Percentiles rank a stretch among this genome's conserved stretches.
These are phyloP conservation scores for sunflower (Helianthus annuus) DNA, from an alignment of 129 eudicot species.

Conservation along the genomic window HanXRQr2.0-SUNRISE NC_035438.2:116934805-116935304, in stretches of 20 bases:
- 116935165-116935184: not conserved
- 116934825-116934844: not conserved
- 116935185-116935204: not conserved
- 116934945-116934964: slow-evolving; percentile 65
- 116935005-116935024: slow-evolving; percentile 72
- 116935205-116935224: too few relatives aligned
- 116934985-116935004: slow-evolving; percentile 68
- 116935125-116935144: slow-evolving; percentile 45
- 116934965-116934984: slow-evolving; percentile 71
- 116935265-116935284: not conserved
- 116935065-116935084: slow-evolving; percentile 67
- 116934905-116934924: slow-evolving; percentile 47
- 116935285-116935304: not conserved
- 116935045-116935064: slow-evolving; percentile 70
- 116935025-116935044: slow-evolving; percentile 78
- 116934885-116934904: slow-evolving; percentile 50
- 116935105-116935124: slow-evolving; percentile 58
- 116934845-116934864: not conserved
- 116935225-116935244: not conserved
- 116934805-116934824: not conserved
- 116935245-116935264: not conserved
- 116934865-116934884: not conserved
- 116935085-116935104: slow-evolving; percentile 60
- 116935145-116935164: slow-evolving; percentile 50
- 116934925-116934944: slow-evolving; percentile 62